Base-by-base conservation (phyloP, 2,329 filamentous ascomycete species). In the Bipolaris bicolor region DNA sequence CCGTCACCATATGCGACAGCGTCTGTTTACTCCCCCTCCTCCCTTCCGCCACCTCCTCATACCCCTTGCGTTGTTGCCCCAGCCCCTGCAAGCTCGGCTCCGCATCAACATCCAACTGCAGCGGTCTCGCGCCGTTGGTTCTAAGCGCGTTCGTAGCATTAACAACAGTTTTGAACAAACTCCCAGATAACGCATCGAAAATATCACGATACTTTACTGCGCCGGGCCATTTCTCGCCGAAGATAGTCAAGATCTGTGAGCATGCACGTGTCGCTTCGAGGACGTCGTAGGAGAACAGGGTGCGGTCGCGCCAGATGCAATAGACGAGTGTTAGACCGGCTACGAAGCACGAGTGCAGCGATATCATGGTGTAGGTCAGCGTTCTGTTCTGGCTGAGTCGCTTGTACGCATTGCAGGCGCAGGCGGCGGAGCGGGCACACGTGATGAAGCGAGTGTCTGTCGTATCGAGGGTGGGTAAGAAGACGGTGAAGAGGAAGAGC, bases 201-300 rank as follows among this genome's bases (percentile, higher is more conserved):
- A 69, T 71, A n/a, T 69, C 66, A 16, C 68, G 64, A 37, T 70
- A 68, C 33, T 69, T 70, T 15, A 67, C 57, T 16, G 68, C 68
- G 2, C 68, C 65, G 1, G 67, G 67, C 68, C 68, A 70, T 26
- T 67, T 69, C 34, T 70, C 67, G 1, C 66, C 67, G 34, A 69
- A 70, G 9, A 70, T 69, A 1, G 67, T 69, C 11, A 70, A 39
- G 11, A 65, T 67, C 20, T 69, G 65, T 4, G 60, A 67, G 51
- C 68, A 69, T 22, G 65, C 58, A n/a, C 63, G 58, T 1, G 66
- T 68, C 9, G 68, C 68, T 37, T 70, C 66, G 2, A 70, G 59
- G 3, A 66, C 59, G n/a, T 70, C 65, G 44, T 66, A 70, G 3
- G 61, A 64, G 49, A 70, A 70, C 4, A 68, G 60, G 7, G 52